Evolutionary conservation across 371 early-diverging fungal species (phyloP), one percentile per base, ranked within the genome.

Genomic region (Mucor racemosus): DNA sequence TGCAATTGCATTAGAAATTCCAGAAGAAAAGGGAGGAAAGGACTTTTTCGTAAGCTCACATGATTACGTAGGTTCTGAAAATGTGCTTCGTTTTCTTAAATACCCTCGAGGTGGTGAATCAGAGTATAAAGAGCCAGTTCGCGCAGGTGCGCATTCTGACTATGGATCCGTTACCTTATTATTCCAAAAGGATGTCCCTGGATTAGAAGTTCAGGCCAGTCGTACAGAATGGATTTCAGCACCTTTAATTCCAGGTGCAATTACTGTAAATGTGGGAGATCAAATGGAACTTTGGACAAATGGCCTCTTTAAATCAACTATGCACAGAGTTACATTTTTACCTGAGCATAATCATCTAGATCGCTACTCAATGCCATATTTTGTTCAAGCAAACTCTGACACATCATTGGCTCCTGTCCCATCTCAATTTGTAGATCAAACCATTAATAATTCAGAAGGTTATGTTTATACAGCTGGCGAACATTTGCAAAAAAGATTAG

Each of bases 301-400:
- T 54, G 91, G 90, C 0, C 68, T 89, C 31, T 78, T 92, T 42
- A 87, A 84, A 73, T 90, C 90, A 0, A 91, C 90, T 7, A 72
- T 80, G 65, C 92, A 92, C 65, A 87, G 92, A 5, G 92, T 93
- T 26, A 79, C 86, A 35, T 88, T 86, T 71, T 77, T 83, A 15
- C 86, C 84, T 9, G 85, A 85, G 57, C 89, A 85, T 60, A 72
- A 77, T 14, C 71, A 85, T 55, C 61, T 78, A 39, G 86, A 87
- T 50, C 85, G 93, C n/a, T 91, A 91, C 54, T 89, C 90, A 13
- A 88, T 92, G 55, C 90, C 92, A 1, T 90, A 82, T 68, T 92
- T 91, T 72, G 82, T 86, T 19, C 88, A 88, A 54, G 79, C 88
- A n/a, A 77, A n/a, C n/a, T n/a, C 76, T 39, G 81, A 84, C 26